Evolutionary conservation across 163 green algal genomes (phyloP), one percentile per base, ranked within the genome.

Genomic region (Scenedesmus sp.): DNA sequence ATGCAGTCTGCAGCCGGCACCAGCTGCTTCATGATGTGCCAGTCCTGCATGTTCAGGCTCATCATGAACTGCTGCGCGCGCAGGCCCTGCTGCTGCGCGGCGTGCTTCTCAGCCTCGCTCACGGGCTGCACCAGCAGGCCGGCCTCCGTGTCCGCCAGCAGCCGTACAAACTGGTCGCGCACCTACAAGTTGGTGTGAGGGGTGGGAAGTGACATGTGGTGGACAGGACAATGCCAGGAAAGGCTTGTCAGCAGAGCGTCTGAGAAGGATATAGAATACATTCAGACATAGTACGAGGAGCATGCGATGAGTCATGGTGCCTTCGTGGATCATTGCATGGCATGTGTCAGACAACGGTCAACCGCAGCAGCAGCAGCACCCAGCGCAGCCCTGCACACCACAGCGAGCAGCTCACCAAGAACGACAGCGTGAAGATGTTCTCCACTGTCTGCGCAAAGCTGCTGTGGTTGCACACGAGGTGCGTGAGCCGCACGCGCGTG

Each of bases 391-490:
- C 26, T 57, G 5, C 26, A 18, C 16, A 20, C 26, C 34, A 57
- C 26, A 57, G 2, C 62, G 2, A 23, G 26, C n/a, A 59, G 20
- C 95, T 87, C 64, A 98, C 96, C 92, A 99, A 94, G 95, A 99
- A 99, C 20, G 96, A 97, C 9, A 98, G 94, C 55, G 90, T 96
- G 89, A 99, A 99, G 5, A 97, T 59, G 93, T 99, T 99, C 93
- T 99, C 97, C 34, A 98, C 93, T 7, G 97, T 98, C 95, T 99
- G 96, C 0, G 96, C 94, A 93, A 98, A 99, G 82, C 89, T 96
- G 6, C 13, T 46, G 90, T 93, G 94, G 91, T 99, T 98, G 73
- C 96, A 91, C 7, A 97, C 92, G 23, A 98, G 90, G 84, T 98
- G 92, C 10, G 95, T 87, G 66, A 98, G 46, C 0, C 66, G 84